A percentile compares a stretch with the other conserved stretches of the same genome.
Evolutionary conservation across 2,329 filamentous ascomycete genomes (phyloP).

Genomic region (Claviceps sp.): DNA sequence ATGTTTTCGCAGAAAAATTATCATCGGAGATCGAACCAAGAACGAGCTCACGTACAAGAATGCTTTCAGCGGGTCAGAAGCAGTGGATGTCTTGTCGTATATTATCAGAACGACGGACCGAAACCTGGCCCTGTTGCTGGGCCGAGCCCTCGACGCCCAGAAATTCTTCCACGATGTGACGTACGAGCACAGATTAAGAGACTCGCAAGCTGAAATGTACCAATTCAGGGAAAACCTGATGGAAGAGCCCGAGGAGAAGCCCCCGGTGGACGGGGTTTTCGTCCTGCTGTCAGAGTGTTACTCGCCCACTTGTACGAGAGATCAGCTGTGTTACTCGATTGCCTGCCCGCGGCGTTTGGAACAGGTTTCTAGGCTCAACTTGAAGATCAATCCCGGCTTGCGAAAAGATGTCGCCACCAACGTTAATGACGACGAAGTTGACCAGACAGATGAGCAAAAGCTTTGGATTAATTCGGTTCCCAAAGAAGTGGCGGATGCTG

Average conservation of each 20-base stretch:
- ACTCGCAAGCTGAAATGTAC: constrained; percentile 90
- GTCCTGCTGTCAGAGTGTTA: constrained; percentile 95
- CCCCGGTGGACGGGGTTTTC: constrained; percentile 82
- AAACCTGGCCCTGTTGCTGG: constrained; percentile 81
- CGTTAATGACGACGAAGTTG: constrained; percentile 63
- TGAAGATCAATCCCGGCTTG: constrained; percentile 83
- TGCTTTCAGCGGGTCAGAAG: constrained; percentile 88
- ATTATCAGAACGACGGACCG: constrained; percentile 96
- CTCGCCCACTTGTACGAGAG: constrained; percentile 89
- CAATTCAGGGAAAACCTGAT: constrained; percentile 90
- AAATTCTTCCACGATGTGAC: constrained; percentile 99
- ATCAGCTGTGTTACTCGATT: constrained; percentile 95
- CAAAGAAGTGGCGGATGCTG: constrained; percentile 82
- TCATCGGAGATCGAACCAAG: constrained; percentile 78
- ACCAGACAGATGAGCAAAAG: constrained; percentile 89
- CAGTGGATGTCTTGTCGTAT: constrained; percentile 87
- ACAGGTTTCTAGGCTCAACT: constrained; percentile 84
- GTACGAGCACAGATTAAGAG: constrained; percentile 88
- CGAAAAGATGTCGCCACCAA: constrained; percentile 46
- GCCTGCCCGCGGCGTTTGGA: constrained; percentile 87
- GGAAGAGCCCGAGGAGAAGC: constrained; percentile 63
- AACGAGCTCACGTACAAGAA: constrained; percentile 96
- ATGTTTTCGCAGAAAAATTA: constrained; percentile 81
- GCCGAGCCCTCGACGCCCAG: constrained; percentile 85
- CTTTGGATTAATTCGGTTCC: constrained; percentile 98